phyloP scores from a whole-genome alignment of 306 rosid species.

The Pachyrhizus erosus region DNA sequence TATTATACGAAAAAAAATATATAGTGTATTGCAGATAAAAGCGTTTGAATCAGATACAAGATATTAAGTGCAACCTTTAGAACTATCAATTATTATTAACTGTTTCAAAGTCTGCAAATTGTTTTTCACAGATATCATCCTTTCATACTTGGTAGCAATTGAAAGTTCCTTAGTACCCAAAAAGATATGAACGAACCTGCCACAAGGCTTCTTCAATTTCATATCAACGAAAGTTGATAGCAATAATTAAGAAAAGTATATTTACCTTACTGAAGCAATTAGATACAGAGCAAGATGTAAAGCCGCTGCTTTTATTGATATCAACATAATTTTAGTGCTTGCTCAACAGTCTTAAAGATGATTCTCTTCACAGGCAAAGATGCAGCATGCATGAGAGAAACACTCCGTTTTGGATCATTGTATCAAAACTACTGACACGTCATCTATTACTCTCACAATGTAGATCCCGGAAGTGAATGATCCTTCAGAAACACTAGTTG shows the following conservation, averaged over 20 bases:
- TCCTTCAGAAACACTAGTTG: background rate
- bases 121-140: background rate
- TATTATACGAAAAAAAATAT: background rate
- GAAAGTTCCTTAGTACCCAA: background rate
- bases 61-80: background rate
- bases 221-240: conserved; percentile 13
- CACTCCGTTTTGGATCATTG: background rate
- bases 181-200: background rate
- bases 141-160: background rate
- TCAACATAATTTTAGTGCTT: background rate
- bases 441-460: background rate
- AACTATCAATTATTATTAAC: background rate
- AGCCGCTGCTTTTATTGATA: conserved; percentile 2
- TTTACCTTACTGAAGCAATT: conserved; percentile 10
- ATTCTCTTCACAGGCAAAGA: conserved; percentile 18
- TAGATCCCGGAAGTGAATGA: background rate
- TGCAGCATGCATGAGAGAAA: background rate
- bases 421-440: conserved; percentile 1
- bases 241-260: conserved; percentile 6
- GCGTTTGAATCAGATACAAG: background rate
- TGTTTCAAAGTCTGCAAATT: background rate
- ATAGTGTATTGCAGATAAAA: background rate
- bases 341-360: conserved; percentile 20
- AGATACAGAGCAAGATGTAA: background rate
- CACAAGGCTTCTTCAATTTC: background rate